These are phyloP conservation scores for Monosporascus sp. DNA, from an alignment of 2,329 filamentous ascomycete genomes.

Conservation along the genomic window DNA sequence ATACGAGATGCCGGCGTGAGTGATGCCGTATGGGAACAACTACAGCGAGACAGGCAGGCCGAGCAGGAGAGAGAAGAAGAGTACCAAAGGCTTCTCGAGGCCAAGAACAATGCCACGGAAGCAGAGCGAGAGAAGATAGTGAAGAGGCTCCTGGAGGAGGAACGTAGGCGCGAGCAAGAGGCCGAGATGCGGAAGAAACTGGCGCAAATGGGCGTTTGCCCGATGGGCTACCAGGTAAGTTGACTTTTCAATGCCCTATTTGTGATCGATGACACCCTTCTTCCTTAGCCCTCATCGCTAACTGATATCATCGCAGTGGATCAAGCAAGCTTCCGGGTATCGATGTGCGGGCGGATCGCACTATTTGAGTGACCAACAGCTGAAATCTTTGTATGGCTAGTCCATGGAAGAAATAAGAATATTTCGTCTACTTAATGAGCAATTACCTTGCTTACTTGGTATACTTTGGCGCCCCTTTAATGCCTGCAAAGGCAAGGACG, in stretches of 20 bases:
- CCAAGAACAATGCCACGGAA: constrained; percentile 16
- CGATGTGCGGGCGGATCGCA: constrained; percentile 17
- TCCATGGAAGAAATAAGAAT: no score
- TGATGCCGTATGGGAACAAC: constrained; percentile 56
- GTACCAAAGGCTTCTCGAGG: constrained; percentile 28
- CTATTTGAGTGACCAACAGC: constrained; percentile 4
- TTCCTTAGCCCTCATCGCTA: background rate
- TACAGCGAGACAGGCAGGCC: constrained; percentile 43
- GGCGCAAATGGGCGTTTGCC: constrained; percentile 48
- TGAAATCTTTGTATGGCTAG: background rate
- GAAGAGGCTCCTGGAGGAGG: constrained; percentile 30
- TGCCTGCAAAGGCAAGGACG: no score
- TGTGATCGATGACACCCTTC: background rate
- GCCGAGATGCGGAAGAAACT: constrained; percentile 41
- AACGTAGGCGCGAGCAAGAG: constrained; percentile 35
- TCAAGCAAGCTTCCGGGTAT: constrained; percentile 12
- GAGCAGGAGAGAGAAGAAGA: constrained; percentile 33
- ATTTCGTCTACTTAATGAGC: no score
- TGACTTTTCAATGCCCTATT: background rate
- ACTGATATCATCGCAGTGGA: constrained; percentile 8
- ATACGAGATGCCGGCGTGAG: constrained; percentile 52
- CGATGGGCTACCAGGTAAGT: constrained; percentile 38
- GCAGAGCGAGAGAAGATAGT: constrained; percentile 27
- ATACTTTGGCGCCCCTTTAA: no score
- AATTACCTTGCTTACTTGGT: no score